Evolutionary conservation across 1,284 basidiomycete genomes (phyloP).

Genomic region (Ganoderma meredithae): DNA sequence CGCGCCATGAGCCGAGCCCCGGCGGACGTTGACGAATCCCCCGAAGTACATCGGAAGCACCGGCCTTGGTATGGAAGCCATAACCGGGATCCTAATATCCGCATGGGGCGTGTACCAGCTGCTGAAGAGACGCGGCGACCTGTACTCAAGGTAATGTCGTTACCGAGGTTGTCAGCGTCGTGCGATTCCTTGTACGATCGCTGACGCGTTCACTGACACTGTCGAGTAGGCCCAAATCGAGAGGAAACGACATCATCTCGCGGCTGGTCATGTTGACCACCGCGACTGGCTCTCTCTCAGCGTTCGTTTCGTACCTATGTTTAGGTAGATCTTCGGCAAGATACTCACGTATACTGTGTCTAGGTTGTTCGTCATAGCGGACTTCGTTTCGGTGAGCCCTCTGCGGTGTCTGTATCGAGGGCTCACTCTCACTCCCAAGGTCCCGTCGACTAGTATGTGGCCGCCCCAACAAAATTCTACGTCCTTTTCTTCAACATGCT

Average conservation of each 20-base stretch:
- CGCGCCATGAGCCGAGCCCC: neutral
- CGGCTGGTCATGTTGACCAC: neutral
- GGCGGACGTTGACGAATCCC: neutral
- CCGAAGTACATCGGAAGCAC: conserved; percentile 4
- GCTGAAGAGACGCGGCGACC: neutral
- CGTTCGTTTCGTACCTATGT: neutral
- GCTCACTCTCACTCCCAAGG: neutral
- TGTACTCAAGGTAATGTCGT: neutral
- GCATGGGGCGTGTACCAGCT: neutral
- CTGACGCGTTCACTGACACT: neutral
- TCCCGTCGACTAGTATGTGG: neutral
- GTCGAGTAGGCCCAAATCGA: neutral
- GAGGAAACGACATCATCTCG: conserved; percentile 2
- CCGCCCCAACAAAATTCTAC: neutral
- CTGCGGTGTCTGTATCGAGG: neutral
- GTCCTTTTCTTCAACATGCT: neutral
- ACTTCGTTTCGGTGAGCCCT: neutral
- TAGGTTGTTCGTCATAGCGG: neutral
- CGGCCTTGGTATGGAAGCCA: neutral
- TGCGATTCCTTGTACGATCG: neutral
- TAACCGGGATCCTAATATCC: neutral
- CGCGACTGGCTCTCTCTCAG: neutral
- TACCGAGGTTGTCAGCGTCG: neutral
- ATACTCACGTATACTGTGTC: neutral
- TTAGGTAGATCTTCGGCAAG: neutral